Conservation (phyloP, 2,329 filamentous ascomycete species). For the Cladosporium sp. region DNA sequence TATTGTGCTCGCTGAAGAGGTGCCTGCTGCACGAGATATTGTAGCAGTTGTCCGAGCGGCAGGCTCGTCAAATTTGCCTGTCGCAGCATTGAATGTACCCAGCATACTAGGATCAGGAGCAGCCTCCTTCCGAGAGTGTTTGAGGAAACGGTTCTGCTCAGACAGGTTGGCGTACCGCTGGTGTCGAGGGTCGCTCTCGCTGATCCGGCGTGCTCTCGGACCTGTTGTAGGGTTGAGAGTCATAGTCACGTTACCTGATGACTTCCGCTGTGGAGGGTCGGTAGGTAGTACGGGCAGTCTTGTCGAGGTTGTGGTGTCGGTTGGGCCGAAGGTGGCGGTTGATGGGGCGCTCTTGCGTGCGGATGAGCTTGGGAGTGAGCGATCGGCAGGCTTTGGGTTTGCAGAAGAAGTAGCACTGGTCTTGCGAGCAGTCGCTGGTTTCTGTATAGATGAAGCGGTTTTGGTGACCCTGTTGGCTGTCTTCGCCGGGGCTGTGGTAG, state of each 20-base stretch:
- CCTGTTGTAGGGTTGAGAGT: background rate
- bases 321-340: background rate
- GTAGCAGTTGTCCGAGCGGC: background rate
- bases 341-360: conserved; percentile 26
- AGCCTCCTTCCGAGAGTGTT: conserved; percentile 31
- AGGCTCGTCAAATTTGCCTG: conserved; percentile 25
- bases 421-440: background rate
- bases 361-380: conserved; percentile 7
- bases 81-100: conserved; percentile 34
- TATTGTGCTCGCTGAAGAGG: background rate
- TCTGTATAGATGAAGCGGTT: conserved; percentile 1
- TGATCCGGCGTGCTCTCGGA: background rate
- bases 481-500: background rate
- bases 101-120: conserved; percentile 34
- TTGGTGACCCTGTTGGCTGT: background rate
- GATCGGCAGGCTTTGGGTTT: background rate
- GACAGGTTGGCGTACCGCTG: conserved; percentile 30
- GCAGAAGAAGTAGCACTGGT: background rate
- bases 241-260: background rate
- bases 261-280: background rate
- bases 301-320: background rate
- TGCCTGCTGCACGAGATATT: background rate
- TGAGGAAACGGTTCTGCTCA: conserved; percentile 29
- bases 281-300: background rate
- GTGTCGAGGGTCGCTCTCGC: conserved; percentile 26